Conservation (phyloP, 345 rosid species). For the Limnanthes douglasii region DNA sequence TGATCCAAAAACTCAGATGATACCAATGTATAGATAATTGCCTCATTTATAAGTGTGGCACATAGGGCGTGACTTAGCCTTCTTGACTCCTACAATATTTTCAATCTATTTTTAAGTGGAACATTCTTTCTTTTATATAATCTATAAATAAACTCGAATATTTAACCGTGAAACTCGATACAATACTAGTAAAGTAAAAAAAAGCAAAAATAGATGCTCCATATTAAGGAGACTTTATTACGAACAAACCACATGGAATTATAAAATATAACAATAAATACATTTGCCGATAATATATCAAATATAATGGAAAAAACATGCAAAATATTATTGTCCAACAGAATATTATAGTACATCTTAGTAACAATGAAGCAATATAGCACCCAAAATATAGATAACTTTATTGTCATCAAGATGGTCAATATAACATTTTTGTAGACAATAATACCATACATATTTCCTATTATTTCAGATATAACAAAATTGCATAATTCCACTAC, state of each 20-base stretch:
- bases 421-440: too few relatives aligned
- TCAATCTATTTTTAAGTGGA: constrained; percentile 35
- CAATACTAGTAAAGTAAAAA: constrained; percentile 40
- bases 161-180: constrained; percentile 20
- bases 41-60: constrained; percentile 52
- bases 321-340: constrained; percentile 27
- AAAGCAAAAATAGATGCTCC: constrained; percentile 8
- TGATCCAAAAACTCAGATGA: constrained; percentile 47
- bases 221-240: too few relatives aligned
- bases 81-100: constrained; percentile 63
- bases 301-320: constrained; percentile 38
- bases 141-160: constrained; percentile 42
- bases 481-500: too few relatives aligned
- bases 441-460: too few relatives aligned
- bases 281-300: constrained; percentile 75
- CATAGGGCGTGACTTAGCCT: constrained; percentile 84
- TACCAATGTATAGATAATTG: constrained; percentile 22
- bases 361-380: constrained; percentile 12
- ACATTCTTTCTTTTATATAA: constrained; percentile 32
- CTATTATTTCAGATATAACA: too few relatives aligned
- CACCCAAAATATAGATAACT: too few relatives aligned
- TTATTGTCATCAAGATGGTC: too few relatives aligned
- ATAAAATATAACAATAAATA: constrained; percentile 12
- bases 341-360: constrained; percentile 15
- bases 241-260: constrained; percentile 3